Evolutionary conservation across 129 eudicot species (phyloP).

Genomic region (carrot (Daucus carota)): DNA sequence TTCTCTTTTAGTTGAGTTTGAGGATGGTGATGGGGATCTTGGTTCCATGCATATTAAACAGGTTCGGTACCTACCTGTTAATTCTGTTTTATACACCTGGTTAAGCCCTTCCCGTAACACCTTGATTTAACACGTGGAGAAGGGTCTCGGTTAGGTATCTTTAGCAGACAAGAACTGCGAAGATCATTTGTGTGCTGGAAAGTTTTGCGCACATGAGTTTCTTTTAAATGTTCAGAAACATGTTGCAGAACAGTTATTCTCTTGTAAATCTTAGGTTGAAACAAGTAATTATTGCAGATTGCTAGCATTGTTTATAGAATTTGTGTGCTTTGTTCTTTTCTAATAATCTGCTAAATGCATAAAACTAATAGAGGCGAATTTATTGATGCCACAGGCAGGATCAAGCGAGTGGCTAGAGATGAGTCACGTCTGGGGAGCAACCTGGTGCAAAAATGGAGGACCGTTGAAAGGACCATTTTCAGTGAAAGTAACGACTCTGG

Average conservation of each 20-base stretch:
- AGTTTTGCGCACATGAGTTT: not conserved
- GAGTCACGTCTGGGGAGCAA: constrained; percentile 95
- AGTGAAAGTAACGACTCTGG: constrained; percentile 60
- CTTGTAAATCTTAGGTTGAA: too few relatives aligned
- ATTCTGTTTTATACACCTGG: not conserved
- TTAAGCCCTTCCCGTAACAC: too few relatives aligned
- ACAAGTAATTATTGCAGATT: too few relatives aligned
- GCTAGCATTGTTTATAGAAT: not conserved
- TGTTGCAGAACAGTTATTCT: too few relatives aligned
- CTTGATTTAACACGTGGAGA: too few relatives aligned
- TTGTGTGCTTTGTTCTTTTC: not conserved
- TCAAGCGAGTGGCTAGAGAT: constrained; percentile 75
- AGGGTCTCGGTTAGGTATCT: too few relatives aligned
- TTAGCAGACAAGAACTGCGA: not conserved
- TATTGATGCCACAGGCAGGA: constrained; percentile 37
- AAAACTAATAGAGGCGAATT: not conserved
- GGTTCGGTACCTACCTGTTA: constrained; percentile 29
- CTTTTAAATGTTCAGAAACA: not conserved
- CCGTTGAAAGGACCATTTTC: constrained; percentile 86
- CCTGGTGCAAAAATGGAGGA: constrained; percentile 78
- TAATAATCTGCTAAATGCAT: not conserved
- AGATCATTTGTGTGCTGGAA: not conserved
- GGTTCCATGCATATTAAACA: constrained; percentile 92
- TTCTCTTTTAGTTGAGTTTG: constrained; percentile 81
- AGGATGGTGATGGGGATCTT: constrained; percentile 94